Conservation (phyloP, 129 eudicot genomes). For the Flaveria robusta region DNA sequence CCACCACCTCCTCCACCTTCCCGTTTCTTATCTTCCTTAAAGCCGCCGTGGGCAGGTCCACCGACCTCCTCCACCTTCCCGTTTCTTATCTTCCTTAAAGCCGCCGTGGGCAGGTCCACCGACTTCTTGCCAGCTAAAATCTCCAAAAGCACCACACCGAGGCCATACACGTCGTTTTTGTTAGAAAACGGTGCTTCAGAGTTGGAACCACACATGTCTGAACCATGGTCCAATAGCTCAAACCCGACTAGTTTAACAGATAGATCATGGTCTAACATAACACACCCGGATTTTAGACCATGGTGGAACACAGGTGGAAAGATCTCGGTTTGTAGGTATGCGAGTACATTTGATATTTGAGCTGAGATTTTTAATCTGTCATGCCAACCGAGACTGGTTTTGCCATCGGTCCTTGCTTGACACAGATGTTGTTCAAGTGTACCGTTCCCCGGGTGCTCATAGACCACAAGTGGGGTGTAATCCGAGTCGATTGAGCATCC, state of each 20-base stretch:
- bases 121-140: constrained; percentile 58
- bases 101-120: constrained; percentile 38
- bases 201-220: constrained; percentile 4
- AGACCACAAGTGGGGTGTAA: constrained; percentile 60
- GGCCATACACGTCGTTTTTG: constrained; percentile 61
- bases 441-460: constrained; percentile 70
- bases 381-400: constrained; percentile 60
- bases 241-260: constrained; percentile 64
- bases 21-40: constrained; percentile 73
- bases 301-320: constrained; percentile 77
- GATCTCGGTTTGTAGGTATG: constrained; percentile 65
- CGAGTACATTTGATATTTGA: constrained; percentile 62
- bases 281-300: constrained; percentile 56
- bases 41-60: constrained; percentile 43
- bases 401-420: constrained; percentile 37
- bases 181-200: constrained; percentile 14
- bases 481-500: constrained; percentile 87
- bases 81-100: constrained; percentile 62
- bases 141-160: constrained; percentile 77
- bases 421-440: constrained; percentile 56
- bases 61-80: constrained; percentile 63
- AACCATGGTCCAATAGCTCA: constrained; percentile 35
- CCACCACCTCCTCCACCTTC: constrained; percentile 81
- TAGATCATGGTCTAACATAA: constrained; percentile 58
- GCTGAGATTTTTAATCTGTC: constrained; percentile 61